Evolutionary conservation across 495 filamentous ascomycete genomes (phyloP), one percentile per base, ranked within the genome.

Genomic region (Choiromyces venosus): DNA sequence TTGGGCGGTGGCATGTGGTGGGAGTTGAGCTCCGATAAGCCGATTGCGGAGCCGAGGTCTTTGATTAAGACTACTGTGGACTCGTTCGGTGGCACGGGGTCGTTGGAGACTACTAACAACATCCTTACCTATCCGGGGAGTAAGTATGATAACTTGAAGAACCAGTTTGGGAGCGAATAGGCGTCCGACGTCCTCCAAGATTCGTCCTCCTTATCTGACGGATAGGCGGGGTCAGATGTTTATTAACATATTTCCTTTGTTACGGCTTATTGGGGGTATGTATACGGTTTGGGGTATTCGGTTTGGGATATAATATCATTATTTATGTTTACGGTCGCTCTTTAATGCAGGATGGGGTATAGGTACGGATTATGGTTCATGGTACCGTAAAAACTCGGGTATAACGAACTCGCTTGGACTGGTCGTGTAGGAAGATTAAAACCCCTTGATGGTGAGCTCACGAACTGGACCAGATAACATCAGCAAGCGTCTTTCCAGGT

Each of bases 1-100:
- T 85, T 97, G 10, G 93, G 91, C 4, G 93, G 94, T 18, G 89
- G 87, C 0, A 94, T 97, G 88, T 97, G 92, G 87, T 97, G 94
- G 93, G 93, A 97, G 83, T 89, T 87, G 36, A 91, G 88, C 80
- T 89, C 87, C 36, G 94, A 97, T 80, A 90, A 87, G 80, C 76
- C 79, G 29, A 72, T 81, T 21, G 78, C 66, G 0, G 88, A 85
- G 2, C 83, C 84, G 6, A 85, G 84, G 46, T 91, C 90, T 79
- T 80, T 94, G 82, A 87, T 94, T 64, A 85, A 84, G 35, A 88
- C 85, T 12, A 83, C 91, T 71, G 87, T 89, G 21, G 84, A 87
- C 37, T 78, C 78, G 0, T 80, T 88, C n/a, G 86, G 85, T 66
- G 85, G 88, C 7, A 75, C 73, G 1, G 78, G 72, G 8, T 82